A percentile compares a stretch with the other conserved stretches of the same genome.
Conservation (phyloP, 2,329 filamentous ascomycete genomes). For the Verticillium albo-atrum region DNA sequence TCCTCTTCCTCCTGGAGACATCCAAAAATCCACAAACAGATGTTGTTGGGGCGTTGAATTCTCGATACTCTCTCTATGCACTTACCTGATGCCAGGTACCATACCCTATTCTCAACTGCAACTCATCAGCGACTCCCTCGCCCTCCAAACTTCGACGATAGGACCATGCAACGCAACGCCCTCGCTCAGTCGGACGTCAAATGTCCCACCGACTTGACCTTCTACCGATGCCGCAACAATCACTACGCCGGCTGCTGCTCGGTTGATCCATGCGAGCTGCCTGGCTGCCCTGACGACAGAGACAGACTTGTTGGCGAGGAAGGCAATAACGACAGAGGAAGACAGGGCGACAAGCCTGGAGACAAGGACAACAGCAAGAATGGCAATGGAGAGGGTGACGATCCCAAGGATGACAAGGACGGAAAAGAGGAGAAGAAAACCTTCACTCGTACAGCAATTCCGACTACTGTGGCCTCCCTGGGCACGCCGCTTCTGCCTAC, state of each 20-base stretch:
- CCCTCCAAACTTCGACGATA: background rate
- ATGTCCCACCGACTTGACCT: slow-evolving; percentile 25
- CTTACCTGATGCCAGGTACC: background rate
- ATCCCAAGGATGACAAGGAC: background rate
- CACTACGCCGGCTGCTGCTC: slow-evolving; percentile 41
- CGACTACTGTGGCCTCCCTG: background rate
- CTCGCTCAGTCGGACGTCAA: background rate
- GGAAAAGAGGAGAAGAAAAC: background rate
- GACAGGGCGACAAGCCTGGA: background rate
- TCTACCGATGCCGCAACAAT: slow-evolving; percentile 31
- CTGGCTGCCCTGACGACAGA: slow-evolving; percentile 22
- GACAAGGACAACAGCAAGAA: background rate
- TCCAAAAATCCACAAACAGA: too few species aligned
- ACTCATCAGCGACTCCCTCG: background rate
- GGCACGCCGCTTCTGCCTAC: background rate
- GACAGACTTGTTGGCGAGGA: background rate
- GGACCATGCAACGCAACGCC: background rate
- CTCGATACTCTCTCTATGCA: too few species aligned
- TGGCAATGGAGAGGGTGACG: background rate
- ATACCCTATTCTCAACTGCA: background rate
- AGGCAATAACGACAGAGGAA: background rate
- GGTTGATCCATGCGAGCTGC: slow-evolving; percentile 33
- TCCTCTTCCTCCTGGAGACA: background rate
- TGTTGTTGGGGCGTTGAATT: background rate
- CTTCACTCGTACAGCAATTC: background rate